Conservation (phyloP, 495 filamentous ascomycete genomes). For the Annulohypoxylon nitens region DNA sequence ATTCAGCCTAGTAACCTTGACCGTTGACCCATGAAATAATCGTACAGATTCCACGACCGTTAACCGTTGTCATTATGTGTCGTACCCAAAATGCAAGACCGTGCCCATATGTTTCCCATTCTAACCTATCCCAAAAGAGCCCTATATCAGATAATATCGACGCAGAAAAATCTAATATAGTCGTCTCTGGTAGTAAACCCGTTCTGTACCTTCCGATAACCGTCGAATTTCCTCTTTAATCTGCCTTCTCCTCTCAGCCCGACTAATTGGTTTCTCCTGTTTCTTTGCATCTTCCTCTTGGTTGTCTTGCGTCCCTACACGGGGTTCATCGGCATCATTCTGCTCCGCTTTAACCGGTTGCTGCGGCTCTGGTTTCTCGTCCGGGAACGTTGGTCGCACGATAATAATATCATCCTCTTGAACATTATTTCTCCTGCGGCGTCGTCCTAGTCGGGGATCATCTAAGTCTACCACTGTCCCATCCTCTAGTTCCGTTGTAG, state of each 20-base stretch:
- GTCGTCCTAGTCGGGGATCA: conserved; percentile 20
- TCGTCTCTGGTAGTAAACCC: conserved; percentile 61
- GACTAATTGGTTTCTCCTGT: conserved; percentile 58
- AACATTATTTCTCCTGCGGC: neutral
- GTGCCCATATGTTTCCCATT: neutral
- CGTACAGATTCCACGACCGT: conserved; percentile 2
- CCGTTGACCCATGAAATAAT: conserved; percentile 33
- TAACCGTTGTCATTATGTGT: conserved; percentile 24
- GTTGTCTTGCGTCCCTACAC: conserved; percentile 45
- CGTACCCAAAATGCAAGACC: conserved; percentile 20
- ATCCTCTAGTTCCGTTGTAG: conserved; percentile 56
- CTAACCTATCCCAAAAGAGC: conserved; percentile 16
- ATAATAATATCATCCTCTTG: conserved; percentile 46
- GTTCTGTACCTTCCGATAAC: conserved; percentile 55
- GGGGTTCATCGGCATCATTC: conserved; percentile 25
- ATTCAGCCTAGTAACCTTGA: conserved; percentile 19
- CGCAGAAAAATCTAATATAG: conserved; percentile 52
- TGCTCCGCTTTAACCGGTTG: conserved; percentile 30
- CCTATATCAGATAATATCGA: conserved; percentile 22
- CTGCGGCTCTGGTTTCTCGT: conserved; percentile 31
- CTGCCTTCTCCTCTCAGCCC: conserved; percentile 61
- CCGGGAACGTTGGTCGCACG: conserved; percentile 50
- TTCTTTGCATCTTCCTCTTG: conserved; percentile 31
- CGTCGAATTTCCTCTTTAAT: conserved; percentile 66
- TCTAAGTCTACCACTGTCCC: conserved; percentile 53